Percentiles rank a stretch among this genome's conserved stretches.
Evolutionary conservation across 441 rosid genomes (phyloP).

Genomic region (Flueggea neowawraea): DNA sequence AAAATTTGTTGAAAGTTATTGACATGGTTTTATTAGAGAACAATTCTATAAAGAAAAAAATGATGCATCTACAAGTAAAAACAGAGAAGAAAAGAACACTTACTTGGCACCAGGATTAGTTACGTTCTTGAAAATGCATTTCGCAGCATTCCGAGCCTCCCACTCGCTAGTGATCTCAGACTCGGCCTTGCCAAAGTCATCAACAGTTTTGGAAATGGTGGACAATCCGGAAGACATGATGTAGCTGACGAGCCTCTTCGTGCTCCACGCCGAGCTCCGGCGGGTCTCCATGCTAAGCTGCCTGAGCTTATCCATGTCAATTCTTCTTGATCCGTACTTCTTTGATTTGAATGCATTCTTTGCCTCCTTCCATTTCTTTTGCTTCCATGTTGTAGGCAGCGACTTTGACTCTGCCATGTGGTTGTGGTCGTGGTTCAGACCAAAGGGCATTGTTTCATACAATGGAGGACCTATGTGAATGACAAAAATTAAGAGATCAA

Average conservation of each 20-base stretch:
- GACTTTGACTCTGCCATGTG: constrained; percentile 8
- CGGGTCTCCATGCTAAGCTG: constrained; percentile 27
- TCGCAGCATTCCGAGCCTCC: constrained; percentile 58
- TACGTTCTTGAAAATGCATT: constrained; percentile 45
- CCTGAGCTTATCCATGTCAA: constrained; percentile 42
- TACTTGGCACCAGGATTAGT: constrained; percentile 48
- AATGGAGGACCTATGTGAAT: no score
- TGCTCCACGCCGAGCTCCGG: constrained; percentile 47
- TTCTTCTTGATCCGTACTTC: constrained; percentile 29
- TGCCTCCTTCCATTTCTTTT: constrained; percentile 7
- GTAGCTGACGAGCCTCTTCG: constrained; percentile 40
- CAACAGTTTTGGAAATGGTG: constrained; percentile 31
- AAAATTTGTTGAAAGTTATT: no score
- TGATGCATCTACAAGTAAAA: no score
- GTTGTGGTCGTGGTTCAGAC: no score
- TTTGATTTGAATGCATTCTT: constrained; percentile 17
- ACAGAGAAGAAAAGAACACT: constrained; percentile 18
- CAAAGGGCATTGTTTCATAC: no score
- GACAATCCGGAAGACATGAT: constrained; percentile 46
- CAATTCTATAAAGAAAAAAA: no score
- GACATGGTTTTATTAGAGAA: no score
- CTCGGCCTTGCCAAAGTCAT: constrained; percentile 32
- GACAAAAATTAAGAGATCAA: no score
- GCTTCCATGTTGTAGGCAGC: constrained; percentile 25
- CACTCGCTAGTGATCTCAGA: constrained; percentile 49